Base-by-base conservation (phyloP, 345 rosid species). In the Diplotaxis tenuifolia region DNA sequence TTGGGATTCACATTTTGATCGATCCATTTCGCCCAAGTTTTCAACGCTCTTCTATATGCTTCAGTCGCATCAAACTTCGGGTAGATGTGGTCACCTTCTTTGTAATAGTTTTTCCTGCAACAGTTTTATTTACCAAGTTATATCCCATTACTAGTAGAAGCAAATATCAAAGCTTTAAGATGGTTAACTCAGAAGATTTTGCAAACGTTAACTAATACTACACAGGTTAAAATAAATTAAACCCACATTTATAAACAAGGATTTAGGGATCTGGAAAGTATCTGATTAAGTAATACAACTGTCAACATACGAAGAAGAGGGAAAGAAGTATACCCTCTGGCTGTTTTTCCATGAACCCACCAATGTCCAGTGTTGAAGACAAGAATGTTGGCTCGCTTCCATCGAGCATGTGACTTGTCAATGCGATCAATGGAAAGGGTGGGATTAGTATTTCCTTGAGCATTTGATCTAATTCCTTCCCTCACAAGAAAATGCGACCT, bases 331-430 rank as follows among this genome's bases (percentile, higher is more conserved):
- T 80, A 89, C 98, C 97, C 97, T 32, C 96, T 85, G 28, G 96
- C 87, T 65, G 99, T 95, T 82, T 95, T 95, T 67, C 97, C 97
- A 83, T 92, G 97, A 78, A 86, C 85, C 99, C 99, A 95, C 99
- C 96, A 92, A 72, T 95, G 99, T 56, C 89, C 97, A 29, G 96
- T 95, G 82, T 95, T 95, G 74, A 95, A 95, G 53, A 92, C 86
- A 68, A 92, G 85, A 73, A 95, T 90, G 79, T 95, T 86, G 36
- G 92, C 97, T 23, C 82, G 83, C 81, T 83, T 87, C 97, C 96
- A 92, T 74, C 83, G 83, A 6, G 74, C 71, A 31, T 88, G 54
- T 27, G 88, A 59, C 88, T 92, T 89, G 83, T 92, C 97, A 54
- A 92, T 90, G 79, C 68, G 78, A 76, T 95, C 99, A 57, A 95